phyloP scores from a whole-genome alignment of 768 basidiomycete species.

The Suillus luteus region DNA sequence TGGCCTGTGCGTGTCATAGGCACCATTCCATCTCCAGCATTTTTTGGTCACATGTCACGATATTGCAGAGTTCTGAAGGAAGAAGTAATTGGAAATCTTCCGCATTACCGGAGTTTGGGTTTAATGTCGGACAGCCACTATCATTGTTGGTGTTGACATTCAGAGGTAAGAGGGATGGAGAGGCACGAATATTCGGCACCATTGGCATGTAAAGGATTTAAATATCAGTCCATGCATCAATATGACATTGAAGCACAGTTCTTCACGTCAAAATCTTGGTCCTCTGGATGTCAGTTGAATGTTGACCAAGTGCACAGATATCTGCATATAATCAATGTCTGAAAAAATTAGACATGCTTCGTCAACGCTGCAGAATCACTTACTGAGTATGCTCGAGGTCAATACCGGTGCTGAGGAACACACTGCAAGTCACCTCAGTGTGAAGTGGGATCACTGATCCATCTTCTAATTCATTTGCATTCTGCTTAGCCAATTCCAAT shows the following conservation, averaged over 20 bases:
- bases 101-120: neutral
- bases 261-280: neutral
- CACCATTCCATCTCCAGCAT: no score
- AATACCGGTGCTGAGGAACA: constrained; percentile 32
- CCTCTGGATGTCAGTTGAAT: neutral
- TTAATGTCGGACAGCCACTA: neutral
- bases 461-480: constrained; percentile 16
- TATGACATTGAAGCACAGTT: neutral
- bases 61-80: neutral
- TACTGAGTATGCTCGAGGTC: constrained; percentile 39
- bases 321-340: neutral
- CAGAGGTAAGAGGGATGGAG: neutral
- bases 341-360: no score
- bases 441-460: neutral
- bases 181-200: neutral
- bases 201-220: neutral
- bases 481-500: constrained; percentile 26
- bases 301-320: neutral
- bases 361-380: constrained; percentile 14
- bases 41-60: neutral
- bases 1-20: no score
- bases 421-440: constrained; percentile 22
- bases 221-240: neutral
- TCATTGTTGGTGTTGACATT: neutral
- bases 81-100: neutral